Evolutionary conservation across 495 filamentous ascomycete species (phyloP).

Genomic region (Astrocystis sublimbata): DNA sequence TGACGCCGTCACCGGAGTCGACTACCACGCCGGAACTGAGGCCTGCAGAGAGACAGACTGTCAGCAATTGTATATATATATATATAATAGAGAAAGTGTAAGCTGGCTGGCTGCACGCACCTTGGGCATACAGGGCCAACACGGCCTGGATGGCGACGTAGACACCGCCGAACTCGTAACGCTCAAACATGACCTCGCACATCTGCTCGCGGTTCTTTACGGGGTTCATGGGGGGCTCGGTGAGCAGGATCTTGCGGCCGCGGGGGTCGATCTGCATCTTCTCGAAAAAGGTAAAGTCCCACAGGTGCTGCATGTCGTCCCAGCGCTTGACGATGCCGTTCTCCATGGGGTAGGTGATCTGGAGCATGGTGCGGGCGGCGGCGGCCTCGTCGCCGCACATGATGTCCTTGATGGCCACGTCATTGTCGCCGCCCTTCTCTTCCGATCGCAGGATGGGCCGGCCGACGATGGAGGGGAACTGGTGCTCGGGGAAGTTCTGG

Average conservation of each 20-base stretch:
- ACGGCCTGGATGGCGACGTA: constrained; percentile 99
- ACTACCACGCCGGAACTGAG: constrained; percentile 95
- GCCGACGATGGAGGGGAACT: constrained; percentile 97
- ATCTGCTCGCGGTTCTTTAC: constrained; percentile 94
- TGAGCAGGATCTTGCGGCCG: constrained; percentile 95
- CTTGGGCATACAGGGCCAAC: constrained; percentile 95
- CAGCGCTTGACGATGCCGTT: constrained; percentile 99
- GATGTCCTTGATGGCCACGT: constrained; percentile 88
- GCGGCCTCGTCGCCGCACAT: constrained; percentile 99
- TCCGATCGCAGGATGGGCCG: constrained; percentile 96
- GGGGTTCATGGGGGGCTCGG: constrained; percentile 97
- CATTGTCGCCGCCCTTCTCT: constrained; percentile 61
- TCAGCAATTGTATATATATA: background rate
- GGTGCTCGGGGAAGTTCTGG: constrained; percentile 98
- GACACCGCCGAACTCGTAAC: constrained; percentile 92
- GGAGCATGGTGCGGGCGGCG: constrained; percentile 91
- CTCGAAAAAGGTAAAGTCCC: constrained; percentile 98
- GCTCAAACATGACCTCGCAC: constrained; percentile 98
- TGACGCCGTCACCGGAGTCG: constrained; percentile 97
- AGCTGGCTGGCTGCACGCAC: constrained; percentile 50
- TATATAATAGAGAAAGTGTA: too few species aligned
- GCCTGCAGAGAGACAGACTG: constrained; percentile 51
- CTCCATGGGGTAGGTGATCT: constrained; percentile 99
- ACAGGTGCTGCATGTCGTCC: constrained; percentile 99
- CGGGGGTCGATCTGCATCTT: constrained; percentile 92